Base-by-base conservation (phyloP, 495 filamentous ascomycete species). In the Neurospora sp. region DNA sequence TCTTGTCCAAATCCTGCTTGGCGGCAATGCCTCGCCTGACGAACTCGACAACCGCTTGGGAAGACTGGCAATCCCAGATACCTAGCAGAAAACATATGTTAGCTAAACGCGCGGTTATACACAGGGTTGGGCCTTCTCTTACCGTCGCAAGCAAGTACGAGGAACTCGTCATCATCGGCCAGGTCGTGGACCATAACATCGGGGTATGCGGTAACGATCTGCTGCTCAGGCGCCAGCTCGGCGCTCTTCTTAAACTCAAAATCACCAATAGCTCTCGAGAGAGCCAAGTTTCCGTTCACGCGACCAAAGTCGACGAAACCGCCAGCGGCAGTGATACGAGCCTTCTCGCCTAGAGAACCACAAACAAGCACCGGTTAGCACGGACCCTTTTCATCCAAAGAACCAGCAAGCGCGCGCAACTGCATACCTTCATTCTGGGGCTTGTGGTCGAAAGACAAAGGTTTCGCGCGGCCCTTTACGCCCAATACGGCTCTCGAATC, bases 181-280 rank as follows among this genome's bases (percentile, higher is more conserved):
- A 98, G 86, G 39, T 97, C 93, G 77, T 99, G 96, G 53, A 93
- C 86, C 27, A 91, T 91, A 35, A 99, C 93, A 81, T 99, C 96
- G 16, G 96, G 96, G 80, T 90, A 98, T 9, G 96, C 96, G 7
- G 96, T 99, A 16, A 99, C 96, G 47, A 99, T 98, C 81, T 99
- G 96, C 80, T 97, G 92, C 78, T 99, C 96, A 39, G 96, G 96
- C 10, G 94, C 90, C 61, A 99, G 89, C 75, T 97, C 94, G 73
- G 94, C 92, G 81, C 95, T 97, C 87, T 98, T 98, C 89, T 99
- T 99, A 87, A 99, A 99, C 81, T 99, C 96, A 78, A 99, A 99
- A 83, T 99, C 96, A 75, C 96, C 96, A 78, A 99, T 98, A 75
- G 96, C 96, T 79, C 96, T 91, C 69, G 96, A 98, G 45, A 99